Evolutionary conservation across 495 filamentous ascomycete species (phyloP), one percentile per base, ranked within the genome.

Genomic region (Penicillium cataractarum): DNA sequence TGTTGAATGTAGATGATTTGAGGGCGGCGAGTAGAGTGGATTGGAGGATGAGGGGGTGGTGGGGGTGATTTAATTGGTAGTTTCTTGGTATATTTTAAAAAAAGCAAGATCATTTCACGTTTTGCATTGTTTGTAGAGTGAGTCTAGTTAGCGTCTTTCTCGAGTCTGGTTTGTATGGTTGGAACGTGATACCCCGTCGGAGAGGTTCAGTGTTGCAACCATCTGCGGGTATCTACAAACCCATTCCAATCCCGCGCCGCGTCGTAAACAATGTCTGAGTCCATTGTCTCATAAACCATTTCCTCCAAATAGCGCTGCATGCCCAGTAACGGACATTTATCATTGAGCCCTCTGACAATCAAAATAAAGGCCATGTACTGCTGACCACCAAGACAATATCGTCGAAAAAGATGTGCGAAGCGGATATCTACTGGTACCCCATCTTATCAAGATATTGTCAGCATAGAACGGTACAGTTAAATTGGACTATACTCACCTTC

Each of bases 1-100:
- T 73, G 26, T 58, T 75, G 12, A 71, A 71, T 54, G 61, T 74
- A 4, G 70, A 76, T 58, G 65, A 74, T 59, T 55, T 74, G 57
- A 46, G 57, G 13, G 70, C 52, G 9, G 70, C 62, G 10, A 69
- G 70, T 19, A 61, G 39, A 32, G 53, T 61, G 46, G 67, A 66
- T 35, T 74, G 71, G 71, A 66, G 40, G 39, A 19, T 27, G 24
- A 53, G 37, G 8, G 55, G 44, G 26, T 69, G 70, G 69, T 68
- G 63, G 52, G 15, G 52, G 24, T 32, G 29, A 48, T 40, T 15
- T 6, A 35, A 19, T 46, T 24, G 0, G 6, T 48, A 21, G 39
- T 32, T 8, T 6, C 17, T 59, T 35, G 21, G 24, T 24, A 33
- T 21, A 37, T 57, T 6, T 54, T 1, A 5, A 39, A 39, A 39